A percentile compares a stretch with the other conserved stretches of the same genome.
phyloP scores from a whole-genome alignment of 106 monocot genomes.

The Amphibolis antarctica region DNA sequence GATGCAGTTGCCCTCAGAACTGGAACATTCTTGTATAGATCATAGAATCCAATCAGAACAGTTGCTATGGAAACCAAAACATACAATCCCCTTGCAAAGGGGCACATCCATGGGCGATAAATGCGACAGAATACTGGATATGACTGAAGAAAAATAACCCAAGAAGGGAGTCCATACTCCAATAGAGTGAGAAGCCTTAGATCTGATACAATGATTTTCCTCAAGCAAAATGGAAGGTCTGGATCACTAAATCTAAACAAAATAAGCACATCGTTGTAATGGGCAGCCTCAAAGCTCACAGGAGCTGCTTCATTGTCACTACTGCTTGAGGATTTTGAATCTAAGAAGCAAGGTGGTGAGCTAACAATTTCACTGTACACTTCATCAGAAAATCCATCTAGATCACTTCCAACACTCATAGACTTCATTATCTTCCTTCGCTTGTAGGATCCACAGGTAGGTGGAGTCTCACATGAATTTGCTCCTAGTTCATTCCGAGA shows the following conservation, averaged over 20 bases:
- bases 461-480: slow-evolving; percentile 22
- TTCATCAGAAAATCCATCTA: slow-evolving; percentile 27
- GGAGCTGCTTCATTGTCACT: slow-evolving; percentile 28
- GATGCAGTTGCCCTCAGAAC: slow-evolving; percentile 76
- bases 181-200: slow-evolving; percentile 61
- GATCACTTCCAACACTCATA: slow-evolving; percentile 8
- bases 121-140: slow-evolving; percentile 79
- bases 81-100: slow-evolving; percentile 63
- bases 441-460: slow-evolving; percentile 60
- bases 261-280: slow-evolving; percentile 69
- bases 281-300: slow-evolving; percentile 28
- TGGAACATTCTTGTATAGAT: slow-evolving; percentile 93
- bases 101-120: slow-evolving; percentile 98
- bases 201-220: slow-evolving; percentile 66
- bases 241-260: slow-evolving; percentile 75
- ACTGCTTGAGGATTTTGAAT: slow-evolving; percentile 23
- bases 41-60: slow-evolving; percentile 97
- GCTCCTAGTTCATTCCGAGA: neutral
- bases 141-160: slow-evolving; percentile 95
- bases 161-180: slow-evolving; percentile 95
- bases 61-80: slow-evolving; percentile 66
- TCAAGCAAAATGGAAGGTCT: slow-evolving; percentile 76
- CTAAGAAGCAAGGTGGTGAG: slow-evolving; percentile 26
- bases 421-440: slow-evolving; percentile 62
- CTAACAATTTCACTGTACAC: slow-evolving; percentile 31